Conservation (phyloP, 2,329 filamentous ascomycete genomes). For the Diatrype stigma region DNA sequence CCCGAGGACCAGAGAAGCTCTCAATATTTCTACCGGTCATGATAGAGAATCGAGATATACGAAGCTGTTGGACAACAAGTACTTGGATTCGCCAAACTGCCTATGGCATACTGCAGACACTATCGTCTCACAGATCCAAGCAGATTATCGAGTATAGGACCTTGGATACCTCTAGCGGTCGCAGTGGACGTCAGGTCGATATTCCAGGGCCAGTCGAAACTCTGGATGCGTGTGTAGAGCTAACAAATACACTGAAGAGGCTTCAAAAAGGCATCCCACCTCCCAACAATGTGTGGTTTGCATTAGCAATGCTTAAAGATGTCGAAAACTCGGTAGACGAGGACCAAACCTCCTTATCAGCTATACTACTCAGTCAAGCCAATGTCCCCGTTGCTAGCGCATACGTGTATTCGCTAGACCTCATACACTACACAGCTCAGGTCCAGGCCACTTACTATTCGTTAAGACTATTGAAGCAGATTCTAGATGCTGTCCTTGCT, state of each 20-base stretch:
- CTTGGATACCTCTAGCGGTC: constrained; percentile 23
- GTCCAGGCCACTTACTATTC: constrained; percentile 59
- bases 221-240: constrained; percentile 14
- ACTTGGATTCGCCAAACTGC: constrained; percentile 30
- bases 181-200: constrained; percentile 27
- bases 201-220: constrained; percentile 19
- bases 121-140: constrained; percentile 4
- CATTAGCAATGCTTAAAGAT: constrained; percentile 34
- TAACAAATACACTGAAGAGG: constrained; percentile 21
- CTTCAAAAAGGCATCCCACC: constrained; percentile 13
- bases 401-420: constrained; percentile 46
- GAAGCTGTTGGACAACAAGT: constrained; percentile 37
- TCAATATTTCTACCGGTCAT: constrained; percentile 37
- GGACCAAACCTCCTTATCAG: constrained; percentile 26
- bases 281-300: constrained; percentile 26
- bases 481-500: constrained; percentile 30
- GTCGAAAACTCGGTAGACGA: constrained; percentile 27
- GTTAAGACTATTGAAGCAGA: constrained; percentile 50
- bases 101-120: constrained; percentile 30
- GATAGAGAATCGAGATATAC: constrained; percentile 32
- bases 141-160: constrained; percentile 35
- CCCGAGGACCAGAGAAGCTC: constrained; percentile 21
- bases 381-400: constrained; percentile 24
- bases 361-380: constrained; percentile 25
- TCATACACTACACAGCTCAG: constrained; percentile 59